Conservation (phyloP, 78 protist species). For the Chrysochromulina tobinii region DNA sequence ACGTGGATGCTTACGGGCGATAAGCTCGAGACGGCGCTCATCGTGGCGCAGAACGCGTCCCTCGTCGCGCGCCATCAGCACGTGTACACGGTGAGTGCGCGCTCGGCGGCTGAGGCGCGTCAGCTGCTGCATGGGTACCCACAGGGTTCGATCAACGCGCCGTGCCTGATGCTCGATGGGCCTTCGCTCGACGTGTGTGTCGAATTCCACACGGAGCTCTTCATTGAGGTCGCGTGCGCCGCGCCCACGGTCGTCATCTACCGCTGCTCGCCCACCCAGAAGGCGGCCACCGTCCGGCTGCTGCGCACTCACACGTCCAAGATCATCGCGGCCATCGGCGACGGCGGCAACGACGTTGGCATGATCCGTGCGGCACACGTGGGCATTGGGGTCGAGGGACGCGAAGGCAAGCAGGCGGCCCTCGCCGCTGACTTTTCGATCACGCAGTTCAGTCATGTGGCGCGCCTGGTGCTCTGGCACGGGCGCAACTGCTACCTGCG, state of each 20-base stretch:
- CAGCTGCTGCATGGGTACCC: slow-evolving; percentile 62
- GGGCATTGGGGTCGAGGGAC: slow-evolving; percentile 97
- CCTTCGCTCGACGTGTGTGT: slow-evolving; percentile 74
- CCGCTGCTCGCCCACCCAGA: slow-evolving; percentile 95
- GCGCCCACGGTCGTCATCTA: slow-evolving; percentile 91
- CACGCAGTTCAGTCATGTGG: slow-evolving; percentile 79
- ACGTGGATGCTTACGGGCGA: slow-evolving; percentile 97
- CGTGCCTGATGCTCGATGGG: slow-evolving; percentile 86
- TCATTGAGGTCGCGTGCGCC: slow-evolving; percentile 66
- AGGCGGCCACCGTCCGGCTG: slow-evolving; percentile 63
- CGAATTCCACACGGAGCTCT: slow-evolving; percentile 56
- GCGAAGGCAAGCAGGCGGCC: slow-evolving; percentile 97
- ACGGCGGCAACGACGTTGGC: slow-evolving; percentile 97
- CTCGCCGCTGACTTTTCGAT: slow-evolving; percentile 96
- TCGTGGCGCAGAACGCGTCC: slow-evolving; percentile 84
- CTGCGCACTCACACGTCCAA: slow-evolving; percentile 10
- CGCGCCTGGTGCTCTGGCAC: slow-evolving; percentile 86
- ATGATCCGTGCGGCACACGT: slow-evolving; percentile 98
- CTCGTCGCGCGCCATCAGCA: slow-evolving; percentile 70
- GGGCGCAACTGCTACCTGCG: slow-evolving; percentile 82
- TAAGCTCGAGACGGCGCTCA: slow-evolving; percentile 83
- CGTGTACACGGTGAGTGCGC: slow-evolving; percentile 56
- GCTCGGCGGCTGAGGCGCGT: slow-evolving; percentile 48
- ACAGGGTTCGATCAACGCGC: background rate
- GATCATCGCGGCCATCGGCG: slow-evolving; percentile 90